phyloP scores from a whole-genome alignment of 352 stramenopile species.

The Phytophthora boehmeriae region DNA sequence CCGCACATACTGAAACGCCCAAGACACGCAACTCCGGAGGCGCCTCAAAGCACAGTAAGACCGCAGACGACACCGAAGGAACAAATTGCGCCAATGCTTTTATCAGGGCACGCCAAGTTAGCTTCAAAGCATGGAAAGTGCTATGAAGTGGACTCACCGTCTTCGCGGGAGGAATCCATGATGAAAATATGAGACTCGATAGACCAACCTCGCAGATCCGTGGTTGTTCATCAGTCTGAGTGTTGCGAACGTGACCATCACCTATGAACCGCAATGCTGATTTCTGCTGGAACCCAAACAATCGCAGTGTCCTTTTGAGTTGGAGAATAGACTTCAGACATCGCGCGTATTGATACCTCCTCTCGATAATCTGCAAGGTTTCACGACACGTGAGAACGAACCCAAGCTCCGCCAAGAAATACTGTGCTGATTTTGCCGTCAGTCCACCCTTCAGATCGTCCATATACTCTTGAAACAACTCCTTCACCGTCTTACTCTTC shows the following conservation, averaged over 20 bases:
- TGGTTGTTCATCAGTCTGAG: constrained; percentile 36
- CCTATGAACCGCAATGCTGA: constrained; percentile 45
- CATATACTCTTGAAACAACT: constrained; percentile 58
- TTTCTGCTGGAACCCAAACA: constrained; percentile 75
- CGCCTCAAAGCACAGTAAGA: constrained; percentile 46
- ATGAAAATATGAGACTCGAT: constrained; percentile 53
- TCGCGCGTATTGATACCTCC: constrained; percentile 39
- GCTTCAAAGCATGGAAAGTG: constrained; percentile 1
- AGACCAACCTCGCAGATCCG: constrained; percentile 53
- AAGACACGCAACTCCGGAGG: constrained; percentile 29
- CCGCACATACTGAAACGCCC: constrained; percentile 38
- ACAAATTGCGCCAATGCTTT: constrained; percentile 52
- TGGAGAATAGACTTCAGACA: constrained; percentile 51
- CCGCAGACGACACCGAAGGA: constrained; percentile 36
- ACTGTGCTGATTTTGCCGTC: constrained; percentile 44
- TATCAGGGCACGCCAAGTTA: neutral
- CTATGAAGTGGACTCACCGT: constrained; percentile 36
- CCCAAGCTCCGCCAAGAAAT: constrained; percentile 57
- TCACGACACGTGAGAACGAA: constrained; percentile 35
- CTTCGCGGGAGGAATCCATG: constrained; percentile 38
- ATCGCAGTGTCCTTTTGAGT: constrained; percentile 53
- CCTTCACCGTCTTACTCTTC: constrained; percentile 23
- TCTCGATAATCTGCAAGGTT: constrained; percentile 43
- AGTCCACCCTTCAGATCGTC: constrained; percentile 36
- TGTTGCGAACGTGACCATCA: constrained; percentile 21